Evolutionary conservation across 805 yeast species (phyloP), one percentile per base, ranked within the genome.

Genomic region (Wickerhamomyces subpelliculosus): DNA sequence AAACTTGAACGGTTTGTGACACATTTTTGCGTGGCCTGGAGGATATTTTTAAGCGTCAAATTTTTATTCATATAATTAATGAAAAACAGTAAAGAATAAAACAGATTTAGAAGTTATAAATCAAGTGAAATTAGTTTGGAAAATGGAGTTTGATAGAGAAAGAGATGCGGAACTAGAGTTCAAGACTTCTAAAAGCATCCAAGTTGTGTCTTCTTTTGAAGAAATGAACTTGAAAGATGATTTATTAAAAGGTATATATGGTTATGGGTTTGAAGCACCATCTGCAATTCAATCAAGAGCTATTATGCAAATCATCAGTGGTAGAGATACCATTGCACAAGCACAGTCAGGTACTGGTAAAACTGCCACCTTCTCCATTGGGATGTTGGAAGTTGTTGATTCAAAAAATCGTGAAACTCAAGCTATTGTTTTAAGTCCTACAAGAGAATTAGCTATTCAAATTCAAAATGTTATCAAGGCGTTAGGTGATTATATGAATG

Each of bases 331-430:
- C 38, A 78, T 93, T 47, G 98, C 98, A 44, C 98, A 93, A 70
- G 97, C 98, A 42, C 98, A 93, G 68, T 87, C 96, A 27, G 98
- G 98, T 67, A 93, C 98, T 35, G 98, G 98, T 67, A 93, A 93
- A 70, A 93, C 98, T 22, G 98, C 97, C 48, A 93, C 98, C 34
- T 93, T 93, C 72, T 75, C 97, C 47, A 90, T 93, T 49, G 90
- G 96, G 20, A 84, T 88, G 72, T 69, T 93, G 48, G 95, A 93
- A 65, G 84, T 77, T 46, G 75, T 93, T 39, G 95, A 90, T 52
- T 69, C 80, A 40, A 75, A 72, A 46, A 66, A 75, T 46, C 73
- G 78, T 57, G 84, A 84, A 46, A 73, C 87, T 44, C 97, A 93
- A 67, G 96, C 96, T 30, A 69, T 93, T 46, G 82, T 93, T 35